Conservation (phyloP, 768 basidiomycete genomes). For the Nidularia pulvinata region DNA sequence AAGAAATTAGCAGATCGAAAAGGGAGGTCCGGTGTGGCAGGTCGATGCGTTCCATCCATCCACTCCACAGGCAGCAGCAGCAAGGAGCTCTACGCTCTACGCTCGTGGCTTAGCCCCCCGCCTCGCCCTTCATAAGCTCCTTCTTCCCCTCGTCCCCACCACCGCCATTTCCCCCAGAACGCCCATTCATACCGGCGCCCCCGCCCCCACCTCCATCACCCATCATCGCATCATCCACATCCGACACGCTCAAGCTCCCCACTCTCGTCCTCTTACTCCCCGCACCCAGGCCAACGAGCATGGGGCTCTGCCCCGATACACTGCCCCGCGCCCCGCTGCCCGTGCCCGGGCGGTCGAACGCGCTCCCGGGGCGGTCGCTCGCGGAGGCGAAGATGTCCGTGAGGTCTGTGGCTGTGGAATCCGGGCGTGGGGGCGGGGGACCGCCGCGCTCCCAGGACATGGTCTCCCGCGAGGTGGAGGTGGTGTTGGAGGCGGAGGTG, state of each 20-base stretch:
- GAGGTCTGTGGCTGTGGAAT: neutral
- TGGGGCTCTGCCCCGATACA: no score
- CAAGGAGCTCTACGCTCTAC: no score
- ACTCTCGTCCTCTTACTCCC: neutral
- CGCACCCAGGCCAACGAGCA: neutral
- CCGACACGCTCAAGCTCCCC: neutral
- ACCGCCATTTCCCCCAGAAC: no score
- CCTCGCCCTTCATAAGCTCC: no score
- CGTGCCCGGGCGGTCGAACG: neutral
- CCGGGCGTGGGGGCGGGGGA: neutral
- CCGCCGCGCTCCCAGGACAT: conserved; percentile 30
- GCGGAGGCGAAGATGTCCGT: neutral
- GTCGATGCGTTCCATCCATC: no score
- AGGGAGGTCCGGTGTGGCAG: no score
- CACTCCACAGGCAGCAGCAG: no score
- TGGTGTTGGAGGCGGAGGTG: conserved; percentile 2
- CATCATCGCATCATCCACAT: neutral
- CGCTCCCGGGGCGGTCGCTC: neutral
- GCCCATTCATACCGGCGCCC: no score
- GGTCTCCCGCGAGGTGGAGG: conserved; percentile 9
- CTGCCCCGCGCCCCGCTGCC: neutral
- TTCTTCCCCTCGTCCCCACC: no score
- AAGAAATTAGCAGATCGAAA: no score
- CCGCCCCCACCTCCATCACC: neutral
- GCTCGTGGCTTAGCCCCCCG: no score